phyloP scores from a whole-genome alignment of 2,329 filamentous ascomycete genomes.

The Grosmannia serpens region DNA sequence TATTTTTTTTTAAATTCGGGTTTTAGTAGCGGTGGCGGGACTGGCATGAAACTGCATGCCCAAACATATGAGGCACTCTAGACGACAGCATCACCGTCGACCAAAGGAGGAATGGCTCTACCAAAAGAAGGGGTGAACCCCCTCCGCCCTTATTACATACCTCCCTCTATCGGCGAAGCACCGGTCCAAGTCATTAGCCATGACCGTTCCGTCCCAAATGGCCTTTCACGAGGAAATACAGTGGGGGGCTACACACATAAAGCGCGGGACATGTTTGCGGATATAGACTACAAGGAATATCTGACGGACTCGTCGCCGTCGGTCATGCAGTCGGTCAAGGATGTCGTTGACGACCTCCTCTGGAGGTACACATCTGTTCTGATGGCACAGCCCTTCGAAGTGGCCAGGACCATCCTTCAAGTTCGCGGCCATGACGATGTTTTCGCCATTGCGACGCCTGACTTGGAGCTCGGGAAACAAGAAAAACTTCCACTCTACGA shows the following conservation, averaged over 20 bases:
- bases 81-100: neutral
- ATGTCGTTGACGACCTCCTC: slow-evolving; percentile 70
- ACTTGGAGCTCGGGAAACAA: neutral
- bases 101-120: slow-evolving; percentile 26
- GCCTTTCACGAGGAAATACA: neutral
- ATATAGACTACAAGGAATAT: slow-evolving; percentile 87
- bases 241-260: slow-evolving; percentile 38
- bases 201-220: slow-evolving; percentile 13
- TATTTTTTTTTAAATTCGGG: neutral
- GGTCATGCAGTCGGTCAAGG: slow-evolving; percentile 60
- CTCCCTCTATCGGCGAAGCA: slow-evolving; percentile 41
- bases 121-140: slow-evolving; percentile 45
- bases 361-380: slow-evolving; percentile 88
- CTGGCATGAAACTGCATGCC: neutral
- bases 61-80: neutral
- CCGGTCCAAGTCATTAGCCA: slow-evolving; percentile 23
- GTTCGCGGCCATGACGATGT: slow-evolving; percentile 49
- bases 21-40: neutral
- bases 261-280: slow-evolving; percentile 75
- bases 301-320: slow-evolving; percentile 66
- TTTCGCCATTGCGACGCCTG: slow-evolving; percentile 5
- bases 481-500: neutral
- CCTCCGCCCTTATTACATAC: slow-evolving; percentile 59
- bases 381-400: slow-evolving; percentile 91
- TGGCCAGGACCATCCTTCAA: slow-evolving; percentile 88